Base-by-base conservation (phyloP, 176 grass and related monocot species). In the Puya raimondii region DNA sequence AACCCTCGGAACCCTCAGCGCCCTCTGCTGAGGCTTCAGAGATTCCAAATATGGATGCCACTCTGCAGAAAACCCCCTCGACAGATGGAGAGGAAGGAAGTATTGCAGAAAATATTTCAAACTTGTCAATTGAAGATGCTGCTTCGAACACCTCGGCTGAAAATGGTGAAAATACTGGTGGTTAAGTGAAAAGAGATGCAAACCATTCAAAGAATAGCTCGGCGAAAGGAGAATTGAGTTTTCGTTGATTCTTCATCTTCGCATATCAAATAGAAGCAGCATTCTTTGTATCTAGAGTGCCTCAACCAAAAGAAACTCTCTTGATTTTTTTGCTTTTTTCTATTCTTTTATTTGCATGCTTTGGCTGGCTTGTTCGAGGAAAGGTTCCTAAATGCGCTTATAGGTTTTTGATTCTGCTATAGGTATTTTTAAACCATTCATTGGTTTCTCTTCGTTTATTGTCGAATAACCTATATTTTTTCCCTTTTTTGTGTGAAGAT, bases 11-110 rank as follows among this genome's bases (percentile, higher is more conserved):
- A 78, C 83, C 74, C 59, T 80, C 84, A n/a, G 93, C 92, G 16
- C 71, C 76, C 51, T 86, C 82, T 49, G 76, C 80, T 78, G 56
- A 61, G 16, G 56, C 56, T 8, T 22, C 56, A 61, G 56, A 16
- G 10, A 61, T 20, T 18, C 16, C 56, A 16, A 61, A 18, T 10
- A 86, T 86, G 81, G 91, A 94, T 52, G 80, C 67, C 2, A 64
- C 78, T 74, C 89, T 86, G 25, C 85, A 69, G 18, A 82, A 59
- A 57, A 78, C 83, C 71, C 83, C 91, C 14, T 94, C 90, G 0
- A 18, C 56, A 2, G 95, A 99, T 70, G 66, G 84, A 17, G 85
- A 83, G 70, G 91, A 96, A 68, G 84, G 72, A 73, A 81, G 59
- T 11, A 47, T 84, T 50, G 79, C 80, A 65, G 84, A 85, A 23